Evolutionary conservation across 345 rosid species (phyloP).

Genomic region (Eucalyptus curtisii): DNA sequence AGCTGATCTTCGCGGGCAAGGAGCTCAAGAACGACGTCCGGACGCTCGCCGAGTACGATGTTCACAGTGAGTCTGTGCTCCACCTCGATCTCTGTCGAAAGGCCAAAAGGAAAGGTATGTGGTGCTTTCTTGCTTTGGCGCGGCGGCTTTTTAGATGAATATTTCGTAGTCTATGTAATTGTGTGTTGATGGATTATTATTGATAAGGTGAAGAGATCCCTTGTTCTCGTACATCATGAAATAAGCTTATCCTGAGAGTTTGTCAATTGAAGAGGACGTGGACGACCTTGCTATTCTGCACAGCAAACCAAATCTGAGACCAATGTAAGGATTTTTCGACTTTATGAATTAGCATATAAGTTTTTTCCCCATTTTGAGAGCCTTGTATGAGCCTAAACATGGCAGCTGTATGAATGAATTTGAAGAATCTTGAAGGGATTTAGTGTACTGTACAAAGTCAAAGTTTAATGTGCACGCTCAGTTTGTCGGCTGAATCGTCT

Average conservation of each 20-base stretch:
- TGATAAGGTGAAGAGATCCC: neutral
- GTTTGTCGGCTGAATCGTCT: neutral
- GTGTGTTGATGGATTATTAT: neutral
- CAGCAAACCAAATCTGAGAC: neutral
- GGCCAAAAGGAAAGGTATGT: neutral
- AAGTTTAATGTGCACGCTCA: neutral
- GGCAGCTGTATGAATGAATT: neutral
- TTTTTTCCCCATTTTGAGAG: neutral
- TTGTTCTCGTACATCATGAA: neutral
- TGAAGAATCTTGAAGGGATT: neutral
- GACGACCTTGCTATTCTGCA: neutral
- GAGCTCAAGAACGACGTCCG: neutral
- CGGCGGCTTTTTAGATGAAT: neutral
- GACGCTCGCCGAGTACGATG: neutral
- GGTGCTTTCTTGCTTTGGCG: neutral
- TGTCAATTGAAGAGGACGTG: neutral
- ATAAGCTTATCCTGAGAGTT: neutral
- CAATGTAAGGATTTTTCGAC: neutral
- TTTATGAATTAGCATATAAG: neutral
- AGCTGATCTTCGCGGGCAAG: neutral
- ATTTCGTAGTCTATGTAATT: neutral
- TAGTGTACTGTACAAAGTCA: neutral
- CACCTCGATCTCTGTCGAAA: neutral
- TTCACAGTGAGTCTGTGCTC: neutral
- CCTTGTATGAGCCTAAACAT: neutral